These are phyloP conservation scores for Fusarium torulosum DNA, from an alignment of 2,329 filamentous ascomycete genomes.

Conservation along the genomic window DNA sequence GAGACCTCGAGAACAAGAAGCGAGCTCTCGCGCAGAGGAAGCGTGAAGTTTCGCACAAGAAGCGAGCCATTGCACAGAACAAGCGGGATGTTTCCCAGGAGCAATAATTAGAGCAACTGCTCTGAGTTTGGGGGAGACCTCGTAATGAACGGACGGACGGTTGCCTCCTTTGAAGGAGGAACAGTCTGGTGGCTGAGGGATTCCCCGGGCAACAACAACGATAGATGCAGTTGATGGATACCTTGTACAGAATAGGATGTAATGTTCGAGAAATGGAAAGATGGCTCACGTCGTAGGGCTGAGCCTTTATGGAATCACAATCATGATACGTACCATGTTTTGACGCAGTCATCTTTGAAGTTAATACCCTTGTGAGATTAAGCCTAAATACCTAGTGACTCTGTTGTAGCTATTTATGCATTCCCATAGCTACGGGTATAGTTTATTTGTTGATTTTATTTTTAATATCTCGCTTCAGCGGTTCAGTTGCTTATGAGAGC, in stretches of 20 bases:
- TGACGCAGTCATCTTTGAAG: conserved; percentile 17
- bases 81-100: neutral
- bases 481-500: conserved; percentile 13
- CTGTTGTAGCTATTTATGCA: neutral
- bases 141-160: conserved; percentile 27
- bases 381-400: neutral
- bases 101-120: conserved; percentile 10
- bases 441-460: neutral
- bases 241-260: conserved; percentile 31
- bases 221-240: conserved; percentile 17
- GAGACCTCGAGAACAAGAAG: conserved; percentile 11
- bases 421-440: neutral
- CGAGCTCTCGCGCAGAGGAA: conserved; percentile 8
- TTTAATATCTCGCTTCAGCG: too few relatives aligned
- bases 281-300: conserved; percentile 23
- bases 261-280: conserved; percentile 27
- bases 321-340: neutral
- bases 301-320: conserved; percentile 27
- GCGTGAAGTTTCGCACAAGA: conserved; percentile 12
- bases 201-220: neutral
- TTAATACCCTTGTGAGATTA: neutral
- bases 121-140: neutral
- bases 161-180: conserved; percentile 11
- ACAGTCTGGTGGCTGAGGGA: conserved; percentile 14
- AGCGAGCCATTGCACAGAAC: conserved; percentile 10